These are phyloP conservation scores for Petasospora fabianii DNA, from an alignment of 1,139 yeast species.

Conservation along the genomic window DNA sequence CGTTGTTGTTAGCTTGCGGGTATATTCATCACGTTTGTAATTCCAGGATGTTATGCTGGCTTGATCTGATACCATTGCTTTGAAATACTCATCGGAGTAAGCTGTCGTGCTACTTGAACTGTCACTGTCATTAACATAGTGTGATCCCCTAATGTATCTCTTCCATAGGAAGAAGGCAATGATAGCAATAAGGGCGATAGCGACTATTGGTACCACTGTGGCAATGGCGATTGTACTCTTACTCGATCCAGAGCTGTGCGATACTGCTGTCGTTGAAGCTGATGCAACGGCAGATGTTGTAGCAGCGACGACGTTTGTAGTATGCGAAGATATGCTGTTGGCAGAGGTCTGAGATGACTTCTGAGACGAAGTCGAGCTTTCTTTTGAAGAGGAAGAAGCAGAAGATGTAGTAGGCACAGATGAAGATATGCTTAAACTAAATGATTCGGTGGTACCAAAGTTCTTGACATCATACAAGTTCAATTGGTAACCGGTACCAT, in stretches of 20 bases:
- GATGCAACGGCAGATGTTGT: neutral
- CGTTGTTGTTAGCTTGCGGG: conserved; percentile 5
- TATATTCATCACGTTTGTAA: conserved; percentile 22
- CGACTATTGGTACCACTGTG: conserved; percentile 14
- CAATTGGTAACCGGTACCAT: conserved; percentile 21
- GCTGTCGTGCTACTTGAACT: conserved; percentile 1
- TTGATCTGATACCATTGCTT: conserved; percentile 21
- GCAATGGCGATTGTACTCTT: conserved; percentile 12
- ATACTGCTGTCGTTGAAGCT: conserved; percentile 1
- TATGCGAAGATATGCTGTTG: too few species aligned
- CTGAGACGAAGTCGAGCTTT: too few species aligned
- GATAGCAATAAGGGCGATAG: conserved; percentile 5
- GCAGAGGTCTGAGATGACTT: too few species aligned
- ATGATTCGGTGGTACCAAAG: conserved; percentile 15
- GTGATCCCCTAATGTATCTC: conserved; percentile 3
- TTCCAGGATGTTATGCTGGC: conserved; percentile 26
- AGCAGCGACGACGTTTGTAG: conserved; percentile 4
- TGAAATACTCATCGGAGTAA: conserved; percentile 19
- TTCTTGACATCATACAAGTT: conserved; percentile 29
- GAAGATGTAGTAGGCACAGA: neutral
- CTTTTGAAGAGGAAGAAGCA: neutral
- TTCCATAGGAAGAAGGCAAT: conserved; percentile 11
- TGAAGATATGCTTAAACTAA: neutral
- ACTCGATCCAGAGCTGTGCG: neutral
- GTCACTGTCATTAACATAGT: conserved; percentile 1